Base-by-base conservation (phyloP, 495 filamentous ascomycete genomes). In the Hyaloscypha hepaticicola region DNA sequence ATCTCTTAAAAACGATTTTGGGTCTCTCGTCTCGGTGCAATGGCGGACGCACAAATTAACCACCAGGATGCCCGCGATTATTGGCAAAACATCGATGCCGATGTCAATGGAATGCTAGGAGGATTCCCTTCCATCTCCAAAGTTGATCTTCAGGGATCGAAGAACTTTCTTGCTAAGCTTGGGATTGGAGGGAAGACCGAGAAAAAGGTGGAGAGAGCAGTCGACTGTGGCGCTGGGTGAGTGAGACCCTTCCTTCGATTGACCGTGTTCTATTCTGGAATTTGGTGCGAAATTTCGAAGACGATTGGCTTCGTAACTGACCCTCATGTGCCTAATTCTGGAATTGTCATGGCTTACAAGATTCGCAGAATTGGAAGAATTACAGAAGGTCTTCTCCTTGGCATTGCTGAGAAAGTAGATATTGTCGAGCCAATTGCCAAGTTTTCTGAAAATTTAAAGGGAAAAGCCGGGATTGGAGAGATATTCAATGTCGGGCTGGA, bases 51-150 rank as follows among this genome's bases (percentile, higher is more conserved):
- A 11, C 63, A 70, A 6, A 87, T 88, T 71, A 77, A 79, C 71
- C 75, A 78, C 64, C 73, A 78, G 34, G 78, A 81, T 60, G 75
- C 84, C 31, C 74, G 85, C 11, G 70, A 72, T n/a, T 96, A 96
- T 82, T 96, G 92, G 93, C 82, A 85, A 69, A 76, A 79, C 65
- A 77, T 91, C 64, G 78, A 86, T n/a, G 81, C 90, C 45, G 87
- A 87, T 63, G 80, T 87, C 58, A 84, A 87, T 71, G 89, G 88
- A 70, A 94, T 97, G 89, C 88, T 98, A 0, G 92, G 93, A 69
- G 90, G 90, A 49, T 93, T 83, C 68, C 90, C 88, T 0, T 80
- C 86, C 72, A 83, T 93, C 72, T 88, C 85, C 29, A 82, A 85
- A 60, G 82, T 90, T 69, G 94, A 97, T 72, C 81, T 96, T 0